Percentiles rank a stretch among this genome's conserved stretches.
These are phyloP conservation scores for Mrakia gelida DNA, from an alignment of 768 basidiomycete species.

Conservation along the genomic window DNA sequence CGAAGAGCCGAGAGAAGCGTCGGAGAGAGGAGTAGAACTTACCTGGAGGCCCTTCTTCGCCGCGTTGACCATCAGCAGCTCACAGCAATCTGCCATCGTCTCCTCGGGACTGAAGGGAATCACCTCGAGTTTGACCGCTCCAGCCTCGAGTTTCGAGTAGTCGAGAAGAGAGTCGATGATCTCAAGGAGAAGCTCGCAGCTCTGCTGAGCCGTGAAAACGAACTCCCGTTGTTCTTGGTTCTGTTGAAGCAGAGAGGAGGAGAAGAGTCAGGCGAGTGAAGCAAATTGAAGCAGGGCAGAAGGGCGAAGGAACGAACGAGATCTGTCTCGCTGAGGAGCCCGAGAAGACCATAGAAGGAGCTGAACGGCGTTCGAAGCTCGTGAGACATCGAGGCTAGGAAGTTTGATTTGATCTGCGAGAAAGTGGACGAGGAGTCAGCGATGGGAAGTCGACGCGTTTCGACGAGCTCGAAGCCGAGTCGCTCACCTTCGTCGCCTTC, in stretches of 20 bases:
- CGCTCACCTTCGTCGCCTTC: neutral
- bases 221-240: conserved; percentile 30
- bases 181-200: conserved; percentile 70
- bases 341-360: conserved; percentile 71
- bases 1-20: too few relatives aligned
- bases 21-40: too few relatives aligned
- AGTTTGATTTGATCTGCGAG: conserved; percentile 51
- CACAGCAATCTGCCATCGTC: conserved; percentile 72
- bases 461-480: too few relatives aligned
- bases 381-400: conserved; percentile 47
- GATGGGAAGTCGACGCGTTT: too few relatives aligned
- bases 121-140: conserved; percentile 66
- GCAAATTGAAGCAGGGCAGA: conserved; percentile 35
- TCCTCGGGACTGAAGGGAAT: conserved; percentile 66
- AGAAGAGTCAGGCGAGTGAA: conserved; percentile 34
- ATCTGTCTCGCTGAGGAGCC: conserved; percentile 67
- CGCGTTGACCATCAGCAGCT: conserved; percentile 49
- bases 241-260: neutral
- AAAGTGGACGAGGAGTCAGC: neutral
- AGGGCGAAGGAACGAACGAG: conserved; percentile 48
- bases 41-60: conserved; percentile 10
- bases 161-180: conserved; percentile 76
- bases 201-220: conserved; percentile 74
- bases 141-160: conserved; percentile 74
- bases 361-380: conserved; percentile 73